Conservation (phyloP, 2,329 filamentous ascomycete genomes). For the Clonostachys byssicola region DNA sequence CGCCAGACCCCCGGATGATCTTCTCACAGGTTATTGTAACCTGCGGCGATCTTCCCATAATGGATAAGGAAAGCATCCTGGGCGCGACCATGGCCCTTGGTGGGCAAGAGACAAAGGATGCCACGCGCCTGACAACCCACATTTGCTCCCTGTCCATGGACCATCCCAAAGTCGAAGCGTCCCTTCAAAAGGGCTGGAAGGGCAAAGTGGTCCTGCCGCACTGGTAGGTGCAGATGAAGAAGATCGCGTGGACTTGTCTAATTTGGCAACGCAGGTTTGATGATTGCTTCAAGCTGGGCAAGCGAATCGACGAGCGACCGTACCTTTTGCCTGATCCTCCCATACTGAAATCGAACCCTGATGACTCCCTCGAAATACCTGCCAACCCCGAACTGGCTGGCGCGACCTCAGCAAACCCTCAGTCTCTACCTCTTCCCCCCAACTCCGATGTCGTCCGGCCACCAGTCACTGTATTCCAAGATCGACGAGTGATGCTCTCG, state of each 20-base stretch:
- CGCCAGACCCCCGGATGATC: conserved; percentile 85
- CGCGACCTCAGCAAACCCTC: conserved; percentile 50
- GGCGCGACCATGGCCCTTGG: conserved; percentile 88
- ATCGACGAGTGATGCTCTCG: conserved; percentile 74
- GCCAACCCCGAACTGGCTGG: conserved; percentile 61
- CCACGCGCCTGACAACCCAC: conserved; percentile 78
- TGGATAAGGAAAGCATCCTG: conserved; percentile 87
- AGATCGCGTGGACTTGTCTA: background rate
- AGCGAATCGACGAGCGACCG: conserved; percentile 82
- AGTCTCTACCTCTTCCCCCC: conserved; percentile 36
- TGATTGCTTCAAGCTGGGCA: conserved; percentile 89
- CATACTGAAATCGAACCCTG: conserved; percentile 59
- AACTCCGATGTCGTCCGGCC: conserved; percentile 35
- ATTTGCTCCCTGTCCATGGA: conserved; percentile 78
- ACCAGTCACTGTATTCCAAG: conserved; percentile 70
- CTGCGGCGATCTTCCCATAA: conserved; percentile 78
- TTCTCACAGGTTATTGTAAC: conserved; percentile 81
- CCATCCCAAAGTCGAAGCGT: conserved; percentile 64
- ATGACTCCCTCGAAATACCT: conserved; percentile 52
- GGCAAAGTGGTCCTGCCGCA: conserved; percentile 88
- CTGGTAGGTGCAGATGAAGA: conserved; percentile 55
- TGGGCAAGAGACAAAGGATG: conserved; percentile 69
- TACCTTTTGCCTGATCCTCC: conserved; percentile 85
- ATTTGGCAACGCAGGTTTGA: conserved; percentile 65
- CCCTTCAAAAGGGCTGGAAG: conserved; percentile 59